Percentiles rank a stretch among this genome's conserved stretches.
Evolutionary conservation across 192 early-diverging fungal genomes (phyloP).

Genomic region (Linderina pennispora): DNA sequence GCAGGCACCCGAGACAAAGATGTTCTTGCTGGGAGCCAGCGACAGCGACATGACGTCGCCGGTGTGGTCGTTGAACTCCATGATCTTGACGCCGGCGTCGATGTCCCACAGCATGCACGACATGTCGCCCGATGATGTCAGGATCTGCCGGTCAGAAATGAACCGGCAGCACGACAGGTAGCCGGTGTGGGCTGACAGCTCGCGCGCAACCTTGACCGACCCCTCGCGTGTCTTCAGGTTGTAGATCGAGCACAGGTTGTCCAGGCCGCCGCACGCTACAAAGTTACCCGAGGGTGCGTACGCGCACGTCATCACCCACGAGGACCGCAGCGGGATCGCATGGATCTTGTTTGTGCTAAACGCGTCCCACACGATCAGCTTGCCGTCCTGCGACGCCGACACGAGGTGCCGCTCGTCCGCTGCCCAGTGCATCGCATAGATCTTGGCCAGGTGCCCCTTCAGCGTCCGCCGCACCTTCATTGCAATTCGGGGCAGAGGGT

Average conservation of each 20-base stretch:
- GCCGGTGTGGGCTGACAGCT: conserved; percentile 94
- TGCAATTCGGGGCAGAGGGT: conserved; percentile 79
- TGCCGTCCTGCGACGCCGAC: conserved; percentile 98
- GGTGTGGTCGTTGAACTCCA: conserved; percentile 97
- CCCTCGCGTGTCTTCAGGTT: conserved; percentile 95
- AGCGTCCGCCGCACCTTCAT: conserved; percentile 97
- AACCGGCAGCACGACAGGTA: conserved; percentile 98
- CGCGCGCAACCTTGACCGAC: conserved; percentile 87
- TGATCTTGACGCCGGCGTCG: conserved; percentile 94
- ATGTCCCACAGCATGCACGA: conserved; percentile 99
- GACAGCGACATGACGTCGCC: conserved; percentile 99
- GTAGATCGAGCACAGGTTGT: conserved; percentile 99
- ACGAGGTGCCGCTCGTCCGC: conserved; percentile 96
- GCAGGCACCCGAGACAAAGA: conserved; percentile 98
- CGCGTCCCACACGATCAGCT: conserved; percentile 99
- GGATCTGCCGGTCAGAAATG: conserved; percentile 90
- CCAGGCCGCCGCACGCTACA: conserved; percentile 98
- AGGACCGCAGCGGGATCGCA: conserved; percentile 96
- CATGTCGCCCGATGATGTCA: conserved; percentile 97
- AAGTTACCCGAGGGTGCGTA: conserved; percentile 98
- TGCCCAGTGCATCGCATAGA: conserved; percentile 99
- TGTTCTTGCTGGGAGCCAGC: conserved; percentile 85
- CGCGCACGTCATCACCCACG: conserved; percentile 99
- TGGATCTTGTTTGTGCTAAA: conserved; percentile 99
- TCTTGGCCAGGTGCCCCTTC: conserved; percentile 98